phyloP scores from a whole-genome alignment of 73 alveolate genomes.

The Paramecium octaurelia region DNA sequence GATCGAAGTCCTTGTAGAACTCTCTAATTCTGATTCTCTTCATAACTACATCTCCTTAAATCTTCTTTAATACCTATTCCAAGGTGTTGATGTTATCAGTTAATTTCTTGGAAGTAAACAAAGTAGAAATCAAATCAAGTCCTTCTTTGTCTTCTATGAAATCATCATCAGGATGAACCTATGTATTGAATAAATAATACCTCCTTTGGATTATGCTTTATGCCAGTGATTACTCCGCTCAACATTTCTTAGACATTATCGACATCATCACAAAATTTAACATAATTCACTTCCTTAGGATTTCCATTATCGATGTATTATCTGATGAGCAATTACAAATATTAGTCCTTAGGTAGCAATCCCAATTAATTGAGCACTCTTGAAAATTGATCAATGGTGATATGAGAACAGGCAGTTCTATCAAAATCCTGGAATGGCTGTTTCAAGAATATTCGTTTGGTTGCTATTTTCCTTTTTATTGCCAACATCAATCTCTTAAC shows the following conservation, averaged over 20 bases:
- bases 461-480: constrained; percentile 62
- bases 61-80: constrained; percentile 81
- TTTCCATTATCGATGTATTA: constrained; percentile 77
- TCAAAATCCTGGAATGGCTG: constrained; percentile 84
- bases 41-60: constrained; percentile 83
- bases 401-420: constrained; percentile 79
- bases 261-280: constrained; percentile 82
- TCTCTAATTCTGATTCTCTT: constrained; percentile 85
- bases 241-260: constrained; percentile 85
- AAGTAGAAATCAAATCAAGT: constrained; percentile 61
- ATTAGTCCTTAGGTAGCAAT: constrained; percentile 71
- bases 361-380: constrained; percentile 79
- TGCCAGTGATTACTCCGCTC: constrained; percentile 68
- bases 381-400: constrained; percentile 78
- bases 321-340: constrained; percentile 71
- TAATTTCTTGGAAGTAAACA: constrained; percentile 49
- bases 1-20: constrained; percentile 89
- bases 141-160: constrained; percentile 55
- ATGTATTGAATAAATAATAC: background rate
- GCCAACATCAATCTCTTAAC: constrained; percentile 57
- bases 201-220: constrained; percentile 40
- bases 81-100: constrained; percentile 51
- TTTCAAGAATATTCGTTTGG: constrained; percentile 76
- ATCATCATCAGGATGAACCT: constrained; percentile 48
- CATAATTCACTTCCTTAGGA: constrained; percentile 79